Evolutionary conservation across 169 alveolate genomes (phyloP).

Genomic region (Neospora caninum): DNA sequence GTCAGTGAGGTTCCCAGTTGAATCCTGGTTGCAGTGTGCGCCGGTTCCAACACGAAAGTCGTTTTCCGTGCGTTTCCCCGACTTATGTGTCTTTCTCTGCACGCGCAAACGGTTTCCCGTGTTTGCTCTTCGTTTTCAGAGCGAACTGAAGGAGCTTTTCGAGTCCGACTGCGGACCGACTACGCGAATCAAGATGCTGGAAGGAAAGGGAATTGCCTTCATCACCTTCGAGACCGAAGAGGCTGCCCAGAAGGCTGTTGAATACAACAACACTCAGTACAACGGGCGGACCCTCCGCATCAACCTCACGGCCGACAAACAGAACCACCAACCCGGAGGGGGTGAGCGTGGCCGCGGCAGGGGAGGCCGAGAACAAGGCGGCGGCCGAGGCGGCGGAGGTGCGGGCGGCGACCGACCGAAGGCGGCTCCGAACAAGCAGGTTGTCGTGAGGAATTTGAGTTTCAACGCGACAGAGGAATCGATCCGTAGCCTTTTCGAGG

Average conservation of each 20-base stretch:
- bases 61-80: neutral
- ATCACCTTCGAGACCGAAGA: conserved; percentile 86
- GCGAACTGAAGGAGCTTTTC: conserved; percentile 78
- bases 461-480: conserved; percentile 79
- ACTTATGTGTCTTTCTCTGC: neutral
- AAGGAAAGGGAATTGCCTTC: conserved; percentile 90
- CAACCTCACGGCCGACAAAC: conserved; percentile 86
- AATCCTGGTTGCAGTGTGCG: too few species aligned
- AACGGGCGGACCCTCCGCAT: conserved; percentile 85
- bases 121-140: conserved; percentile 20
- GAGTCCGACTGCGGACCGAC: conserved; percentile 90
- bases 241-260: conserved; percentile 88
- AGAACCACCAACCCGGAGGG: conserved; percentile 69
- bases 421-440: conserved; percentile 57
- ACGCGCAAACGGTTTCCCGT: neutral
- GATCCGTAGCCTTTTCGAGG: conserved; percentile 79
- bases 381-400: conserved; percentile 68
- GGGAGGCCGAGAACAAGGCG: conserved; percentile 10
- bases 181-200: conserved; percentile 82
- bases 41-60: neutral
- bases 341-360: conserved; percentile 70
- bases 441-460: conserved; percentile 79
- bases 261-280: conserved; percentile 85
- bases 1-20: neutral
- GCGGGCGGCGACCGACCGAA: conserved; percentile 20